Evolutionary conservation across 2,329 filamentous ascomycete species (phyloP).

Genomic region (Fusarium subtropicale): DNA sequence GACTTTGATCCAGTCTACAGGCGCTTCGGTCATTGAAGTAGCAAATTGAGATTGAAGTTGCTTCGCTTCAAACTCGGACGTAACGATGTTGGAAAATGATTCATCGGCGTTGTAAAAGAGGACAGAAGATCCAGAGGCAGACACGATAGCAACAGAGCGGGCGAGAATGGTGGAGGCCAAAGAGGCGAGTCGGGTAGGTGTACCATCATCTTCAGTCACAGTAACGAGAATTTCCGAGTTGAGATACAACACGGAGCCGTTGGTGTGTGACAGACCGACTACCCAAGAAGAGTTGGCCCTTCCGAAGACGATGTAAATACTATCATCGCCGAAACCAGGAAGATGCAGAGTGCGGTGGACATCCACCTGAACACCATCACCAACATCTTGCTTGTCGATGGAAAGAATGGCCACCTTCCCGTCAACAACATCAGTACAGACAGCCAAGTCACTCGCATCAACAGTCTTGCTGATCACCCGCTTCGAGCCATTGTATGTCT

Average conservation of each 20-base stretch:
- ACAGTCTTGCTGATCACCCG: background rate
- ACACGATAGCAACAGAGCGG: background rate
- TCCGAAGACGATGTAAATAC: background rate
- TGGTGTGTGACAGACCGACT: background rate
- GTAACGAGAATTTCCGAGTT: background rate
- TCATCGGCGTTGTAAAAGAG: background rate
- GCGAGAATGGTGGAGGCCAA: background rate
- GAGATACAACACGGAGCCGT: background rate
- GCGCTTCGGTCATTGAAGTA: background rate
- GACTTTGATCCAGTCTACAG: background rate
- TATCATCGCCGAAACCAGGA: background rate
- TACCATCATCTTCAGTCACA: background rate
- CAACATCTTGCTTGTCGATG: background rate
- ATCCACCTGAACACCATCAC: background rate
- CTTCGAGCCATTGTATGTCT: constrained; percentile 2
- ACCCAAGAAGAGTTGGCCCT: background rate
- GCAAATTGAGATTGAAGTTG: background rate
- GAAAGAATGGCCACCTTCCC: background rate
- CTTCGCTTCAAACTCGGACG: background rate
- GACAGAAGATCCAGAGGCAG: background rate
- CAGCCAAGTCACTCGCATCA: background rate
- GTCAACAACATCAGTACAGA: background rate
- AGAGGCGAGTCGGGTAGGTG: background rate
- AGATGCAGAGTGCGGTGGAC: background rate
- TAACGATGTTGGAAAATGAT: background rate